phyloP scores from a whole-genome alignment of 805 yeast species.

The Torulaspora maleeae region DNA sequence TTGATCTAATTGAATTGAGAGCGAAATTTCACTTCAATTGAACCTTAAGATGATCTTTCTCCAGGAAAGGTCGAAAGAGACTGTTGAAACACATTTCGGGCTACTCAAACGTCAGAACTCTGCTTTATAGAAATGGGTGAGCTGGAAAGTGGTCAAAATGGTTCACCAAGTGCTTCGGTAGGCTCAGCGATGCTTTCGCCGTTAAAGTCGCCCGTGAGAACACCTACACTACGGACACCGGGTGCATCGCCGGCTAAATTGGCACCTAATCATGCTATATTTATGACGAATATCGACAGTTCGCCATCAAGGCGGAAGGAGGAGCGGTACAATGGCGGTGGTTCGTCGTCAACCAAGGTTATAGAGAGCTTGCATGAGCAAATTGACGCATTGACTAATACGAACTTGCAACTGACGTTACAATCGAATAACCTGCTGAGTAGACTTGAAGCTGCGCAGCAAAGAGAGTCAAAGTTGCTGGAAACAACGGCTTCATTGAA shows the following conservation, averaged over 20 bases:
- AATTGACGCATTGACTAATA: slow-evolving; percentile 49
- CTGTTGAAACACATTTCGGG: too few relatives aligned
- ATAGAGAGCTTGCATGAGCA: slow-evolving; percentile 43
- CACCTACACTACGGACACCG: background rate
- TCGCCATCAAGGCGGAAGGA: slow-evolving; percentile 19
- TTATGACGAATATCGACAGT: slow-evolving; percentile 26
- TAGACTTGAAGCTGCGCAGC: slow-evolving; percentile 44
- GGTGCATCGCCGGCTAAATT: slow-evolving; percentile 23
- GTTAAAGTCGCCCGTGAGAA: slow-evolving; percentile 5
- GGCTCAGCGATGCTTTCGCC: slow-evolving; percentile 1
- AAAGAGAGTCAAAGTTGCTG: slow-evolving; percentile 45
- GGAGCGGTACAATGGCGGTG: background rate
- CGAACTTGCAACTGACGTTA: slow-evolving; percentile 36
- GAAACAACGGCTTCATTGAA: slow-evolving; percentile 55
- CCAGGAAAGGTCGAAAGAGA: too few relatives aligned
- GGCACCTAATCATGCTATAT: slow-evolving; percentile 27
- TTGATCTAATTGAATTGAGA: background rate
- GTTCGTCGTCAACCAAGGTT: slow-evolving; percentile 32
- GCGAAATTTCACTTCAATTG: background rate
- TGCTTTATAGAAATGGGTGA: background rate
- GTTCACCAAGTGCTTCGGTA: background rate
- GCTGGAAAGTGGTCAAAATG: background rate
- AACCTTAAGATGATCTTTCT: background rate
- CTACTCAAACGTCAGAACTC: background rate
- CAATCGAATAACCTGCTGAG: slow-evolving; percentile 48